phyloP scores from a whole-genome alignment of 768 basidiomycete species.

The Suillus clintonianus region DNA sequence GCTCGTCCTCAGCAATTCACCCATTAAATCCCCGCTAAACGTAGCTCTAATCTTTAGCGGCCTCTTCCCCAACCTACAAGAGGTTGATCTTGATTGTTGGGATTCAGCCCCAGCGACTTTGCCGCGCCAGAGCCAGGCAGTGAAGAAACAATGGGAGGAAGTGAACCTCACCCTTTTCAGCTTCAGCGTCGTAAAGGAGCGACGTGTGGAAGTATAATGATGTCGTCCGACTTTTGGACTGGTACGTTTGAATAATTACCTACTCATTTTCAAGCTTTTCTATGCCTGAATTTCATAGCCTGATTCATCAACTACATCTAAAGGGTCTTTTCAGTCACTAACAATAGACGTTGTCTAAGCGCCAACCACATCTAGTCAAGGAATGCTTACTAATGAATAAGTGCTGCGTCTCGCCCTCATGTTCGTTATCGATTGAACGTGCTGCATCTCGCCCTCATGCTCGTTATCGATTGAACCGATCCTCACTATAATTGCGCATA shows the following conservation, averaged over 20 bases:
- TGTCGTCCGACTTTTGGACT: too few species aligned
- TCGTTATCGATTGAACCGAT: not conserved
- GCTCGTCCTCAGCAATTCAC: constrained; percentile 25
- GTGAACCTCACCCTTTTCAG: not conserved
- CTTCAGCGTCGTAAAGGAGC: not conserved
- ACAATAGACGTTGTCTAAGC: too few species aligned
- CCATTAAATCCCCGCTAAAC: constrained; percentile 8
- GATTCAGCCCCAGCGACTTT: constrained; percentile 20
- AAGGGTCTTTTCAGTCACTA: too few species aligned
- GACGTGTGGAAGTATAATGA: not conserved
- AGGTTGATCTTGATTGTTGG: constrained; percentile 24
- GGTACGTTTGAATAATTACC: too few species aligned
- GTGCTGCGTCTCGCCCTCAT: too few species aligned
- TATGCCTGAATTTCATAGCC: too few species aligned
- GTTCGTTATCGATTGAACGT: too few species aligned
- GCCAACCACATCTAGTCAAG: too few species aligned
- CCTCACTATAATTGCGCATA: not conserved
- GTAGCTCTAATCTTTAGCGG: constrained; percentile 13
- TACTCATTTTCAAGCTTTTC: not conserved
- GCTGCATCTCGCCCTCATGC: not conserved
- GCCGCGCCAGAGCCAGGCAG: not conserved
- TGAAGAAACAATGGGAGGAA: not conserved
- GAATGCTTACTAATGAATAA: too few species aligned
- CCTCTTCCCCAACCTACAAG: constrained; percentile 20
- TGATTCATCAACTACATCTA: too few species aligned